Evolutionary conservation across 768 basidiomycete species (phyloP), one percentile per base, ranked within the genome.

Genomic region (Hygrocybe coccinea): DNA sequence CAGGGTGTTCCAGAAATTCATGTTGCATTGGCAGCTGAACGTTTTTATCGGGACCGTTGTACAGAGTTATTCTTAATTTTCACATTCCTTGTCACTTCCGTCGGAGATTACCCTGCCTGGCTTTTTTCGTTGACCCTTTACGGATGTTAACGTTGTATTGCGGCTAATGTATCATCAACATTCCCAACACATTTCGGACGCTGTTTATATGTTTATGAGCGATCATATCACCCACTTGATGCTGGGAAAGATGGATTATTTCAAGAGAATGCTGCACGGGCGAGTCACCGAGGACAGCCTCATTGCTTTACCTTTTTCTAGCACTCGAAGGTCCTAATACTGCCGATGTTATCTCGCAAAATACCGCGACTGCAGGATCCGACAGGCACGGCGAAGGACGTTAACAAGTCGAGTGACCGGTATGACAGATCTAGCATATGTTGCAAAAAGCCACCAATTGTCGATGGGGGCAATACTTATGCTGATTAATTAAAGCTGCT

Each of bases 1-100:
- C 61, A 39, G 57, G 39, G 2, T 61, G 60, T 43, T 41, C 36
- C 14, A 22, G n/a, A 50, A 37, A 21, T 17, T 5, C 33, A 36
- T 50, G 49, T 17, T 50, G 49, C 49, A 37, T 9, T 9, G 36
- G n/a, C 36, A 19, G 38, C 5, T 41, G 38, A 19, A 11, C 10
- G 38, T 19, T 41, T 19, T 19, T 41, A n/a, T n/a, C 15, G 19
- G 38, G 14, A 14, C 38, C 19, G 38, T 19, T 29, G 29, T 29
- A 8, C 29, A 3, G 29, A 29, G n/a, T n/a, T 29, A 29, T 29
- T 3, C 29, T 29, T 29, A 29, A 29, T 29, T 29, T 29, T 29
- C 4, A 3, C 29, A 4, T 29, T 29, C 29, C 29, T 29, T 29
- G 8, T 29, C 29, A 29, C 29, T n/a, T n/a, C n/a, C n/a, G n/a